phyloP scores from a whole-genome alignment of 768 basidiomycete genomes.

The Ramaria sp. region DNA sequence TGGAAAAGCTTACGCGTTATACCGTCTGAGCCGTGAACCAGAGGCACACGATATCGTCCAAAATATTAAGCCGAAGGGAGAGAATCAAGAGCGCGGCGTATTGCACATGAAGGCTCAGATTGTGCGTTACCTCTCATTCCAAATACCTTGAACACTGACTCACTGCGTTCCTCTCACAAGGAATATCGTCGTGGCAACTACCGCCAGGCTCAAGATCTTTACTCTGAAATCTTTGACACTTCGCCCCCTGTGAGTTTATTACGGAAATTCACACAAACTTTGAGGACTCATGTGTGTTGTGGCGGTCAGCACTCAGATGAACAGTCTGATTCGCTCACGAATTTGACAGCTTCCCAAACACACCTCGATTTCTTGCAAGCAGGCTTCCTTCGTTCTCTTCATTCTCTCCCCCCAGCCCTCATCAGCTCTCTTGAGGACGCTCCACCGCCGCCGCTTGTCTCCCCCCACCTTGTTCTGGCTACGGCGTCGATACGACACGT shows the following conservation, averaged over 20 bases:
- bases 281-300: not conserved
- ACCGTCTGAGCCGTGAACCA: conserved; percentile 67
- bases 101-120: conserved; percentile 82
- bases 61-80: conserved; percentile 14
- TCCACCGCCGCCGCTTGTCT: conserved; percentile 43
- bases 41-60: conserved; percentile 50
- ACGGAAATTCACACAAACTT: not conserved
- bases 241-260: conserved; percentile 55
- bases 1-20: conserved; percentile 75
- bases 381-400: conserved; percentile 54
- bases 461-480: conserved; percentile 18
- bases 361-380: conserved; percentile 79
- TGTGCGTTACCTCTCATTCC: conserved; percentile 33
- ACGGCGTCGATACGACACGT: conserved; percentile 19
- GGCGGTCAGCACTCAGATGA: conserved; percentile 66
- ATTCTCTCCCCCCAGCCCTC: conserved; percentile 41
- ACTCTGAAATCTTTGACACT: conserved; percentile 71
- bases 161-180: conserved; percentile 27
- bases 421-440: conserved; percentile 48
- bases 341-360: conserved; percentile 69
- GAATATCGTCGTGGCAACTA: conserved; percentile 72
- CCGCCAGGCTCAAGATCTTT: conserved; percentile 61
- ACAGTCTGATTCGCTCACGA: conserved; percentile 77
- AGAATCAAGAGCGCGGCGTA: conserved; percentile 47
- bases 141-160: not conserved